Conservation (phyloP, 495 filamentous ascomycete species). For the Aspergillus funiculosus region DNA sequence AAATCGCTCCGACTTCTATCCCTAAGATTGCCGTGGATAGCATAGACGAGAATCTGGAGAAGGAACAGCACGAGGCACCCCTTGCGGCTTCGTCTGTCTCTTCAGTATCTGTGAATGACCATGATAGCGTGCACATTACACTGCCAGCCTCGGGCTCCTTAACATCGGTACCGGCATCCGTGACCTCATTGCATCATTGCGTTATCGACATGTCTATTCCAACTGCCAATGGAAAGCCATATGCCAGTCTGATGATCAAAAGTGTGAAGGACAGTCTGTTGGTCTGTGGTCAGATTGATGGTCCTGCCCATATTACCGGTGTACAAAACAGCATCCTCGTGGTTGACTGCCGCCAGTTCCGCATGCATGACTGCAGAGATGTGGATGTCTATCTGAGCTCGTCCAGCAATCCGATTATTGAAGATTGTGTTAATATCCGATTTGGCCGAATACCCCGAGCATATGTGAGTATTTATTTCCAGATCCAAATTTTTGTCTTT, state of each 20-base stretch:
- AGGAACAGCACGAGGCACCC: constrained; percentile 18
- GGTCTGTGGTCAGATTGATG: constrained; percentile 68
- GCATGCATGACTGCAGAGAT: constrained; percentile 79
- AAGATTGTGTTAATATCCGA: constrained; percentile 71
- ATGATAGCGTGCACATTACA: constrained; percentile 57
- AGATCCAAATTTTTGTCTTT: background rate
- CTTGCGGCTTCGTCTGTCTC: constrained; percentile 36
- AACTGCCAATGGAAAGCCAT: constrained; percentile 55
- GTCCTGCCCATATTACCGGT: constrained; percentile 74
- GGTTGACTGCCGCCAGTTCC: constrained; percentile 71
- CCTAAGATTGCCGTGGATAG: constrained; percentile 21
- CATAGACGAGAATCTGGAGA: constrained; percentile 10
- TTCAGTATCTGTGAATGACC: constrained; percentile 58
- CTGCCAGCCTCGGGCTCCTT: constrained; percentile 62
- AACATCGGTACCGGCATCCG: constrained; percentile 62
- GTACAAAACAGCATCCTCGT: constrained; percentile 70
- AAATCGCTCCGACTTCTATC: constrained; percentile 36
- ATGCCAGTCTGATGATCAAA: constrained; percentile 68
- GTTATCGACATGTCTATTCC: constrained; percentile 73
- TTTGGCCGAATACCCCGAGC: constrained; percentile 68
- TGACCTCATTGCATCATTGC: constrained; percentile 66
- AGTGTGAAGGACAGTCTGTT: constrained; percentile 63
- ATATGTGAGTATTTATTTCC: constrained; percentile 51
- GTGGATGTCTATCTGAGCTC: constrained; percentile 80
- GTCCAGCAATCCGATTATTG: constrained; percentile 83